Conservation (phyloP, 208 protist genomes). For the Endotrypanum monterogeii region DNA sequence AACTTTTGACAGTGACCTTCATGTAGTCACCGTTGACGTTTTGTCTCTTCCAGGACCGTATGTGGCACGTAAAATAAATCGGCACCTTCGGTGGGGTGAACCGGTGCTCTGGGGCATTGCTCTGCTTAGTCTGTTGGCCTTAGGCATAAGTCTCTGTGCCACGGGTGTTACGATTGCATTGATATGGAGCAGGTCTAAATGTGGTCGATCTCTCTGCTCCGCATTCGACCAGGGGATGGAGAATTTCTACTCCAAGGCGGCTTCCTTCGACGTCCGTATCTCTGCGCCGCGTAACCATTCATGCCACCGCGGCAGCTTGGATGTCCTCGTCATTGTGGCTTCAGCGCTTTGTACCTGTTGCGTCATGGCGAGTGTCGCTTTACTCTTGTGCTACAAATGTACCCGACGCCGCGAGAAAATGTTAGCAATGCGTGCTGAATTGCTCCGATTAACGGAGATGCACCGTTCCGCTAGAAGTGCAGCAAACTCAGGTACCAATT, state of each 20-base stretch:
- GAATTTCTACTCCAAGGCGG: conserved; percentile 28
- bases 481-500: too few relatives aligned
- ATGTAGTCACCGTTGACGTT: conserved; percentile 18
- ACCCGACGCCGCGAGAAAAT: conserved; percentile 7
- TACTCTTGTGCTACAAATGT: conserved; percentile 11
- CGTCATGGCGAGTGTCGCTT: conserved; percentile 2
- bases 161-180: conserved; percentile 35
- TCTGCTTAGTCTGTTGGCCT: conserved; percentile 14
- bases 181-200: conserved; percentile 33
- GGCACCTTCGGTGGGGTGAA: conserved; percentile 25
- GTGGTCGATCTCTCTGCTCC: conserved; percentile 39
- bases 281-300: conserved; percentile 8
- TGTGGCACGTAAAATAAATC: conserved; percentile 21
- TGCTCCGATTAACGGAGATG: conserved; percentile 13
- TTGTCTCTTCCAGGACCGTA: conserved; percentile 18
- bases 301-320: conserved; percentile 32
- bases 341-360: conserved; percentile 24
- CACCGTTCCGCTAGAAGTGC: not conserved
- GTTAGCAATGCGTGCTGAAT: conserved; percentile 15
- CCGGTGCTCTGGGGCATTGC: conserved; percentile 25
- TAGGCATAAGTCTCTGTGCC: conserved; percentile 34
- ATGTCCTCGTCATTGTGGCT: conserved; percentile 25
- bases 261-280: not conserved
- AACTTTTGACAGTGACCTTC: conserved; percentile 16
- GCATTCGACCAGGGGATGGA: conserved; percentile 38